Base-by-base conservation (phyloP, 495 filamentous ascomycete genomes). In the Apodospora peruviana region DNA sequence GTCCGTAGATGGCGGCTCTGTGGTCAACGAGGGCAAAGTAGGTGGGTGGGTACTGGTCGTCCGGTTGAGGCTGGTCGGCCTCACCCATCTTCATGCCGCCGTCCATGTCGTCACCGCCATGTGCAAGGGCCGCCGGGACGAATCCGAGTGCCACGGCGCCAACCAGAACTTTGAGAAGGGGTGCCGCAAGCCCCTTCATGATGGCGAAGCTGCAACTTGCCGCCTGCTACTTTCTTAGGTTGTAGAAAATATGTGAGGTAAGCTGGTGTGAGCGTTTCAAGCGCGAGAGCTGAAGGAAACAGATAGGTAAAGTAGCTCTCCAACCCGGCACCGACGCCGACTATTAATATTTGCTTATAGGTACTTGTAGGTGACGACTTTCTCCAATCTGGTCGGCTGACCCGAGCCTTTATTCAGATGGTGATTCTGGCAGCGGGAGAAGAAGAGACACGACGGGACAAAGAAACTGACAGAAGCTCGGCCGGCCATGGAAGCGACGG, bases 21-120 rank as follows among this genome's bases (percentile, higher is more conserved):
- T 88, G 77, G 29, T 86, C 82, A 4, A 74, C 66, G 52, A 86
- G 80, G 4, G 79, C 74, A 60, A 93, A 95, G 70, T 96, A 98
- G 54, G 82, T 94, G 50, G 70, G 66, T 16, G 65, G 65, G 20
- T 73, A 71, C 21, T 70, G 62, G 27, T 64, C 59, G 27, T 75
- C 70, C 2, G 70, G 64, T 34, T 64, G 55, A 12, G 72, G 66
- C 32, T 66, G 60, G 35, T 71, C 65, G 32, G 53, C 58, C 35
- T 58, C 57, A 23, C 50, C 69, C 64, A 72, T 68, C 11, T 71
- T 67, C 59, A 76, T 70, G 39, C 14, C 27, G 14, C 14, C 27
- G 52, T 77, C 69, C 69, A 75, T 77, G 36, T 57, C 51, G 37
- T 59, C 71, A 45, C 64, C 59, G 45, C 72, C 73, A 55, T 77